These are phyloP conservation scores for Coemansia sp. DNA, from an alignment of 192 early-diverging fungal species.

Conservation along the genomic window DNA sequence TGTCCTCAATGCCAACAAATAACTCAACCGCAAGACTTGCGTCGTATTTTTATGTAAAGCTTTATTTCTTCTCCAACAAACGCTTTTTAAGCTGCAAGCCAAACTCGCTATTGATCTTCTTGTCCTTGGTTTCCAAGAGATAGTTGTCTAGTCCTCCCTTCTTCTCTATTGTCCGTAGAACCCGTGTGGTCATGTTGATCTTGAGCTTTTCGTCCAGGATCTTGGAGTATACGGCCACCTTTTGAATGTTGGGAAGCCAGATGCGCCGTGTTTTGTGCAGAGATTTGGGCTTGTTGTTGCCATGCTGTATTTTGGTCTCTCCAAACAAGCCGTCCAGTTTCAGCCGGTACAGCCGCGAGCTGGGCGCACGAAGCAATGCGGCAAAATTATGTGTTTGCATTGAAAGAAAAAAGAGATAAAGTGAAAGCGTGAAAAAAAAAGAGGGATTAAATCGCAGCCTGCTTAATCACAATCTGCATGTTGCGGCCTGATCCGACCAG, in stretches of 20 bases:
- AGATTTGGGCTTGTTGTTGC: conserved; percentile 56
- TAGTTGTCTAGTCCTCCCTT: conserved; percentile 81
- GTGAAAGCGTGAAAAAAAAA: not conserved
- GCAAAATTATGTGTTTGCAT: conserved; percentile 22
- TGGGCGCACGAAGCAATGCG: conserved; percentile 22
- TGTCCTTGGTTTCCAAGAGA: conserved; percentile 64
- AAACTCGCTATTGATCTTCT: conserved; percentile 61
- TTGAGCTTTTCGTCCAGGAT: conserved; percentile 56
- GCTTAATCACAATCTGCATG: conserved; percentile 47
- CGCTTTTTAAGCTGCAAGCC: conserved; percentile 58
- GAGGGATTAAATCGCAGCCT: conserved; percentile 19
- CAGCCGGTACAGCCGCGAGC: conserved; percentile 35
- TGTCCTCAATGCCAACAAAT: conserved; percentile 91
- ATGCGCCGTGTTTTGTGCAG: conserved; percentile 72
- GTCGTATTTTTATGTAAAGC: conserved; percentile 74
- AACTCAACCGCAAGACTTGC: conserved; percentile 74
- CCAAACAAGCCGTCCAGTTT: conserved; percentile 47
- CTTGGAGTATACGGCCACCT: conserved; percentile 63
- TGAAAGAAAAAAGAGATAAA: conserved; percentile 2
- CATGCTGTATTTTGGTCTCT: conserved; percentile 24
- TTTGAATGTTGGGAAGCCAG: conserved; percentile 77
- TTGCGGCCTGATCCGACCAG: conserved; percentile 44
- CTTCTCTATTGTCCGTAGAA: conserved; percentile 75
- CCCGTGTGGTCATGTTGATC: conserved; percentile 65
- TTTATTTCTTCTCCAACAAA: conserved; percentile 13